Percentiles rank a stretch among this genome's conserved stretches.
phyloP scores from a whole-genome alignment of 2,329 filamentous ascomycete genomes.

The Paramyrothecium roridum region DNA sequence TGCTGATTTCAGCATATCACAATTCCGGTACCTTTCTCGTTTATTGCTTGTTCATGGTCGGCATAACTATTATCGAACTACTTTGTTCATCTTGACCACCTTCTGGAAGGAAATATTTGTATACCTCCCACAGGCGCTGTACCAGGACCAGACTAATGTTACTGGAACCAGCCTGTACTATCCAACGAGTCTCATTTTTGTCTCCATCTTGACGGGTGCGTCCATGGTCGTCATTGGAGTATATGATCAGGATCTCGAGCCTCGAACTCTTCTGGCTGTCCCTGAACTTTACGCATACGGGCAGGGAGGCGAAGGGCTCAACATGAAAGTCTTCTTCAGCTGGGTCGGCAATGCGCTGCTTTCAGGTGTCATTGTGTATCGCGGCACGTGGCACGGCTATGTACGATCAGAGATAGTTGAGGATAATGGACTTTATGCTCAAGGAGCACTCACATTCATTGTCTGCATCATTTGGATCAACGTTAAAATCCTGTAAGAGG shows the following conservation, averaged over 20 bases:
- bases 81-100: conserved; percentile 80
- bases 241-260: conserved; percentile 75
- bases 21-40: conserved; percentile 80
- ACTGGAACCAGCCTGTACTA: conserved; percentile 85
- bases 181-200: conserved; percentile 79
- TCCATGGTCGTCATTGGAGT: conserved; percentile 81
- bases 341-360: conserved; percentile 77
- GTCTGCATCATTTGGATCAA: conserved; percentile 71
- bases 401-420: conserved; percentile 56
- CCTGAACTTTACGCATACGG: conserved; percentile 83
- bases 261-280: conserved; percentile 73
- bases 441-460: conserved; percentile 71
- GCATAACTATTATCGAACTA: conserved; percentile 81
- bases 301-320: conserved; percentile 74
- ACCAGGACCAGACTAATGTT: conserved; percentile 75
- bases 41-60: conserved; percentile 76
- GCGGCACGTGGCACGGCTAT: conserved; percentile 65
- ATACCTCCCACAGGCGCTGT: conserved; percentile 77
- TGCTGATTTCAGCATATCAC: conserved; percentile 82
- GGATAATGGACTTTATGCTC: conserved; percentile 68
- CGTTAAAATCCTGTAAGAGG: conserved; percentile 68
- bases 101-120: conserved; percentile 83
- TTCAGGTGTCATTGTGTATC: conserved; percentile 75
- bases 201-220: conserved; percentile 80
- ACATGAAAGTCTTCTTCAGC: conserved; percentile 70